phyloP scores from a whole-genome alignment of 176 grass and related monocot genomes.

The Luzula sylvatica region DNA sequence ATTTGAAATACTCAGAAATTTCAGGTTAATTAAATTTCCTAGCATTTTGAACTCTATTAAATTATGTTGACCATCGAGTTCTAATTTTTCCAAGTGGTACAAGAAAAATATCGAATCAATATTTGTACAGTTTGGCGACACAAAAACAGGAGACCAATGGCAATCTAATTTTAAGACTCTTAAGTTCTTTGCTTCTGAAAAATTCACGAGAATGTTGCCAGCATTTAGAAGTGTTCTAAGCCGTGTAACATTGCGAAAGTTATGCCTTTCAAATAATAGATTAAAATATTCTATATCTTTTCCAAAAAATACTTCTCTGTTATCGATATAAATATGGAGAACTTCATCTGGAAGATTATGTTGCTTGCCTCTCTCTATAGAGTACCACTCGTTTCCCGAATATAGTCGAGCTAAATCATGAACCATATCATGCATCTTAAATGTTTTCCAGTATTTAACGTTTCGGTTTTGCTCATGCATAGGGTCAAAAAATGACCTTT shows the following conservation, averaged over 20 bases:
- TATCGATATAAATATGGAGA: constrained; percentile 7
- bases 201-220: no score
- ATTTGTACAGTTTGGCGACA: no score
- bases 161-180: no score
- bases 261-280: no score
- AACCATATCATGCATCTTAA: constrained; percentile 24
- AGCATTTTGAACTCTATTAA: constrained; percentile 1
- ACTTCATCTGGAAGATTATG: background rate
- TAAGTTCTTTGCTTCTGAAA: no score
- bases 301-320: background rate
- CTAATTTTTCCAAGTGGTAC: no score
- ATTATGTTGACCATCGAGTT: background rate
- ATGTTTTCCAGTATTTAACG: background rate
- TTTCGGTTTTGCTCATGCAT: no score
- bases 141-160: no score
- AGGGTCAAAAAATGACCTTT: constrained; percentile 21
- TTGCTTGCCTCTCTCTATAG: background rate
- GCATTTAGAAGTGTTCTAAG: constrained; percentile 12
- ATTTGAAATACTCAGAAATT: constrained; percentile 1
- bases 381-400: constrained; percentile 2
- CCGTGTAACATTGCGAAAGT: background rate
- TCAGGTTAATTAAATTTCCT: constrained; percentile 4
- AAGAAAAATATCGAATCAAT: no score
- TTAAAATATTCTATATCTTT: no score
- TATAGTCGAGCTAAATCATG: constrained; percentile 14